phyloP scores from a whole-genome alignment of 1,284 basidiomycete species.

The Malassezia japonica region DNA sequence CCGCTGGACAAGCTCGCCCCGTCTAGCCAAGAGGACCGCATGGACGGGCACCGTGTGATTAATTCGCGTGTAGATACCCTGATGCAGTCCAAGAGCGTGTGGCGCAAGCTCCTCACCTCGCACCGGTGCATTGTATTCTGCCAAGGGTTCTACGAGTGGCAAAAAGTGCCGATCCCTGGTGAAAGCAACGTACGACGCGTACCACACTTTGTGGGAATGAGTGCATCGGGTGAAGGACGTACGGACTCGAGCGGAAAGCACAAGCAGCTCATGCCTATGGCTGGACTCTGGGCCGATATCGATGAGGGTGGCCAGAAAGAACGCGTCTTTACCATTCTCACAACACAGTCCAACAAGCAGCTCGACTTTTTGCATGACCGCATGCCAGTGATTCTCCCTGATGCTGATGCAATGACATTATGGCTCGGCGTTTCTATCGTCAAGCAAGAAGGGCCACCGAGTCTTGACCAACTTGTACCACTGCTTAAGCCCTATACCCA shows the following conservation, averaged over 20 bases:
- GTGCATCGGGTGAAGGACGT: slow-evolving; percentile 47
- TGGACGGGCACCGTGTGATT: slow-evolving; percentile 57
- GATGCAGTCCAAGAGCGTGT: slow-evolving; percentile 45
- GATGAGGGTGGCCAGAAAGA: slow-evolving; percentile 53
- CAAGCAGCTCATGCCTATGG: slow-evolving; percentile 67
- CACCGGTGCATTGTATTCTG: slow-evolving; percentile 42
- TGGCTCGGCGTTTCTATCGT: slow-evolving; percentile 75
- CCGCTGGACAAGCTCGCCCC: slow-evolving; percentile 56
- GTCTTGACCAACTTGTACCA: slow-evolving; percentile 51
- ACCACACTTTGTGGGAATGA: slow-evolving; percentile 78
- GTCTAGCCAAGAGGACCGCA: slow-evolving; percentile 63
- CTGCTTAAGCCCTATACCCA: slow-evolving; percentile 60
- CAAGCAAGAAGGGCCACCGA: neutral
- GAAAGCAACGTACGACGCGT: slow-evolving; percentile 17
- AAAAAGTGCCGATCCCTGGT: slow-evolving; percentile 17
- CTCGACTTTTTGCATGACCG: slow-evolving; percentile 62
- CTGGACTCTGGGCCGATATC: slow-evolving; percentile 66
- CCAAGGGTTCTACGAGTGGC: slow-evolving; percentile 45
- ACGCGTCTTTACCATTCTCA: slow-evolving; percentile 75
- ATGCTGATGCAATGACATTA: slow-evolving; percentile 55
- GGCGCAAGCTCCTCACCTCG: slow-evolving; percentile 20
- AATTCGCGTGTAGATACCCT: slow-evolving; percentile 81
- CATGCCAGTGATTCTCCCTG: slow-evolving; percentile 75
- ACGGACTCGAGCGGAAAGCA: slow-evolving; percentile 60
- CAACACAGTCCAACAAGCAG: slow-evolving; percentile 55